These are phyloP conservation scores for Botryotinia convoluta DNA, from an alignment of 2,329 filamentous ascomycete species.

Conservation along the genomic window DNA sequence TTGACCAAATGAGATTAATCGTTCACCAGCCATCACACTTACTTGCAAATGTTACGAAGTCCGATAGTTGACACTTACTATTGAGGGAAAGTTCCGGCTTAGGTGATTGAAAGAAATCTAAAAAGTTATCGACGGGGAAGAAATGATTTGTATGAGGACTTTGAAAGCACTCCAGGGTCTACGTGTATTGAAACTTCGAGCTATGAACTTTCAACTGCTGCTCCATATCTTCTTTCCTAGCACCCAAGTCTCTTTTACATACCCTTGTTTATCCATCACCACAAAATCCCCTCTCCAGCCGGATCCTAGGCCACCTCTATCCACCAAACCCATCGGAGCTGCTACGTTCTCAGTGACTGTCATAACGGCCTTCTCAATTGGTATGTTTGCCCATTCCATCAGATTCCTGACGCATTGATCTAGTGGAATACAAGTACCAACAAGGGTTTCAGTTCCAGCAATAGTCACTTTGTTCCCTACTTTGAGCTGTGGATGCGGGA, in stretches of 20 bases:
- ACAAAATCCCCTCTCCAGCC: constrained; percentile 35
- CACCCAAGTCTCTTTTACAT: constrained; percentile 33
- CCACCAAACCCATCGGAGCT: constrained; percentile 28
- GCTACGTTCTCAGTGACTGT: constrained; percentile 37
- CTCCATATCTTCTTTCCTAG: constrained; percentile 28
- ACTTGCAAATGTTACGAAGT: background rate
- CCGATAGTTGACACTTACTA: background rate
- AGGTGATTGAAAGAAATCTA: background rate
- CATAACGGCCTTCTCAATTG: constrained; percentile 31
- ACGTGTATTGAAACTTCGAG: background rate
- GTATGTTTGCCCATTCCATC: constrained; percentile 32
- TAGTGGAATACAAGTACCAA: constrained; percentile 51
- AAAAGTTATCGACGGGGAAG: background rate
- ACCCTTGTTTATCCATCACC: constrained; percentile 28
- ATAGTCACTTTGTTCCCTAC: constrained; percentile 49
- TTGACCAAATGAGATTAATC: background rate
- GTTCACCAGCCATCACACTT: background rate
- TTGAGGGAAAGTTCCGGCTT: background rate
- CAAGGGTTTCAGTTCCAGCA: constrained; percentile 51
- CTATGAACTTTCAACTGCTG: background rate
- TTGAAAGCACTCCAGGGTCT: background rate
- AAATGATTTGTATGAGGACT: background rate
- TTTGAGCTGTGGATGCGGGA: constrained; percentile 49
- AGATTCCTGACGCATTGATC: constrained; percentile 49
- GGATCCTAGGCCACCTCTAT: constrained; percentile 31